Evolutionary conservation across 257 asterid genomes (phyloP).

Genomic region (Scutellaria barbata): DNA sequence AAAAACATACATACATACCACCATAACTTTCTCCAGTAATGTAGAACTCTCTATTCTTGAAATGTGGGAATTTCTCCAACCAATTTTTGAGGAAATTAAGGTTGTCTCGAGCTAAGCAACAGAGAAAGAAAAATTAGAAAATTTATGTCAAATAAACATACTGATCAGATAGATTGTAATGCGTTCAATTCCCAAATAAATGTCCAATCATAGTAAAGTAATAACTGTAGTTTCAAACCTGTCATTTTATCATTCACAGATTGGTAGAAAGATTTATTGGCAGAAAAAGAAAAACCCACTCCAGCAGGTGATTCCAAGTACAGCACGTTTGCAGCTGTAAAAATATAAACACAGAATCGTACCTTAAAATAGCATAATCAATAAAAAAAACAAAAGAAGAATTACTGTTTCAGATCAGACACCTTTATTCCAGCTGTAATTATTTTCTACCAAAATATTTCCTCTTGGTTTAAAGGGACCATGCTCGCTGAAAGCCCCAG

Average conservation of each 20-base stretch:
- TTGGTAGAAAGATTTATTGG: slow-evolving; percentile 51
- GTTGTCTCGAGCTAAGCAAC: slow-evolving; percentile 52
- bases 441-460: slow-evolving; percentile 49
- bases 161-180: background rate
- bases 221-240: slow-evolving; percentile 37
- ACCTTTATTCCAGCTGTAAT: slow-evolving; percentile 71
- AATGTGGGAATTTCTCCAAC: slow-evolving; percentile 51
- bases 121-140: background rate
- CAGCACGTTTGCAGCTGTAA: slow-evolving; percentile 53
- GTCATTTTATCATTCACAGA: slow-evolving; percentile 54
- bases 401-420: too few relatives aligned
- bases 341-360: background rate
- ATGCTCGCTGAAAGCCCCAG: slow-evolving; percentile 66
- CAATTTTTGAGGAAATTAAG: slow-evolving; percentile 54
- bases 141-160: background rate
- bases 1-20: slow-evolving; percentile 40
- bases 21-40: slow-evolving; percentile 63
- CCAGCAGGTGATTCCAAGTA: slow-evolving; percentile 69
- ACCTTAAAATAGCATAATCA: background rate
- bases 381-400: background rate
- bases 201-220: background rate
- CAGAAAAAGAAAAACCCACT: slow-evolving; percentile 63
- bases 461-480: slow-evolving; percentile 65
- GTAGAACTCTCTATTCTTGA: slow-evolving; percentile 48
- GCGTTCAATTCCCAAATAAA: background rate